A percentile compares a stretch with the other conserved stretches of the same genome.
phyloP scores from a whole-genome alignment of 2,329 filamentous ascomycete genomes.

The Aspergillus pseudotamarii region DNA sequence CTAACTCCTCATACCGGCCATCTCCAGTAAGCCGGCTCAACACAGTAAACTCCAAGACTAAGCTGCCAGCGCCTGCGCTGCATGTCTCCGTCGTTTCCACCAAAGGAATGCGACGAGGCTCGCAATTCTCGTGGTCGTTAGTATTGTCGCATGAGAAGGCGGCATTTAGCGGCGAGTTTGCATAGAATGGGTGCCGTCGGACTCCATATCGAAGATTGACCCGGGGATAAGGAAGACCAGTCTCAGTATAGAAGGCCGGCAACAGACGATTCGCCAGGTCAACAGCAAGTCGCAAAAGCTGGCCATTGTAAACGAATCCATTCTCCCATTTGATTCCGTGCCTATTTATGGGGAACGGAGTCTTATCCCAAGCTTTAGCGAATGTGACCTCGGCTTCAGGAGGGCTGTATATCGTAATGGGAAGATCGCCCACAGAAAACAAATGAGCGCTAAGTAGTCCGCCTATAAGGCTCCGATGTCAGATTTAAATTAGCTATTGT shows the following conservation, averaged over 20 bases:
- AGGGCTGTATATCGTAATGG: conserved; percentile 77
- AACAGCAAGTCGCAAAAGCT: conserved; percentile 83
- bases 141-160: conserved; percentile 48
- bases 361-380: conserved; percentile 47
- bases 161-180: conserved; percentile 76
- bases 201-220: conserved; percentile 91
- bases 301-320: conserved; percentile 82
- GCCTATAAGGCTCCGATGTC: conserved; percentile 47
- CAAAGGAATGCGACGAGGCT: conserved; percentile 25
- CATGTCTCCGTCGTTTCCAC: conserved; percentile 92
- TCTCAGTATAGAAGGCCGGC: conserved; percentile 88
- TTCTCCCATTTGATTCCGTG: conserved; percentile 69
- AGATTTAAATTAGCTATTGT: background rate
- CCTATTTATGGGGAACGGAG: conserved; percentile 20
- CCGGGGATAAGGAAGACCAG: conserved; percentile 89
- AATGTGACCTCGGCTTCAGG: conserved; percentile 37
- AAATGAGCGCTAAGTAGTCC: conserved; percentile 90
- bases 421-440: conserved; percentile 87
- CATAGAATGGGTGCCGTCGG: conserved; percentile 70
- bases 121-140: conserved; percentile 49
- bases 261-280: conserved; percentile 83
- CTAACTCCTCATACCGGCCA: conserved; percentile 81
- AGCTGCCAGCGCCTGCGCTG: conserved; percentile 91
- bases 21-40: conserved; percentile 87
- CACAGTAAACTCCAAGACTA: conserved; percentile 90